phyloP scores from a whole-genome alignment of 768 basidiomycete genomes.

The Exsudoporus frostii region DNA sequence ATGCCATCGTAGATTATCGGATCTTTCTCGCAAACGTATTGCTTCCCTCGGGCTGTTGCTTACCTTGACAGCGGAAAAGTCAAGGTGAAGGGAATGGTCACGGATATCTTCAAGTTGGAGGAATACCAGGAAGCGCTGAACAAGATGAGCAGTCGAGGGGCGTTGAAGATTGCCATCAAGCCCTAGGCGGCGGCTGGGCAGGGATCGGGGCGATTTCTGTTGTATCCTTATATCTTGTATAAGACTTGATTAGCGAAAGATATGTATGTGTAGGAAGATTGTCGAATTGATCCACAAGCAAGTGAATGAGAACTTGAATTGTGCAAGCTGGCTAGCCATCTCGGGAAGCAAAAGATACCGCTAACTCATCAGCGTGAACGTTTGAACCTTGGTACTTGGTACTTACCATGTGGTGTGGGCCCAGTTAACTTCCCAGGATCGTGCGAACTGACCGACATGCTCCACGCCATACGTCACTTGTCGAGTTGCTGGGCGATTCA shows the following conservation, averaged over 20 bases:
- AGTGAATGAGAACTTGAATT: neutral
- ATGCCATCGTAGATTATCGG: constrained; percentile 65
- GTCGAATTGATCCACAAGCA: neutral
- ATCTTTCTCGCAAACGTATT: constrained; percentile 84
- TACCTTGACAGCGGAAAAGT: constrained; percentile 88
- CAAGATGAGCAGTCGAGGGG: constrained; percentile 65
- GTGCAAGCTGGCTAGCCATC: neutral
- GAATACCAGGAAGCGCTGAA: constrained; percentile 70
- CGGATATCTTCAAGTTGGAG: constrained; percentile 63
- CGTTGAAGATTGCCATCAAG: constrained; percentile 60
- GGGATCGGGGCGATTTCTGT: neutral
- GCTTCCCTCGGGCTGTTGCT: constrained; percentile 88
- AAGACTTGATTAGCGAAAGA: neutral
- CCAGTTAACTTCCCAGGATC: constrained; percentile 11
- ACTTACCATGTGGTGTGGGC: neutral
- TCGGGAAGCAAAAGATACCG: neutral
- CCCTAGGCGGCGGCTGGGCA: constrained; percentile 33
- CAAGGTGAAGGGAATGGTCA: constrained; percentile 77
- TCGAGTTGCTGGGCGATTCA: neutral
- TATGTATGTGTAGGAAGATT: neutral
- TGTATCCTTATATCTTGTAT: constrained; percentile 26
- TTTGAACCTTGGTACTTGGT: too few species aligned
- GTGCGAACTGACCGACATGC: neutral
- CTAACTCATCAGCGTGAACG: too few species aligned
- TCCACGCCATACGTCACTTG: neutral